Conservation (phyloP, 1,284 basidiomycete genomes). For the Microstroma glucosiphilum region DNA sequence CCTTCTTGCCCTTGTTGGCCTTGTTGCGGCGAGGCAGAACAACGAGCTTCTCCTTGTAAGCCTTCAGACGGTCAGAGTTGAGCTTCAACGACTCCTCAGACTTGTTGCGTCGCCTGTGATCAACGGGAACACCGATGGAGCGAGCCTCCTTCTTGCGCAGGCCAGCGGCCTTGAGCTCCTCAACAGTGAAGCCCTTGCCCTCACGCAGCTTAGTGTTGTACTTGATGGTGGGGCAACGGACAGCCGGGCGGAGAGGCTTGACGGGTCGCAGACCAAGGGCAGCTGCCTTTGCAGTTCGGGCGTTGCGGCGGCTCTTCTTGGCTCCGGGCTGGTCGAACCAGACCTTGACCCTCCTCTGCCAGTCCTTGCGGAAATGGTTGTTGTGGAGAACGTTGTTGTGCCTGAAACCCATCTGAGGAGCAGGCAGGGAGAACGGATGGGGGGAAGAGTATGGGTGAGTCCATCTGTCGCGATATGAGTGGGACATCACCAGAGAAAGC, state of each 20-base stretch:
- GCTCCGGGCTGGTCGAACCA: slow-evolving; percentile 99
- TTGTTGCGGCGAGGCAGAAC: slow-evolving; percentile 75
- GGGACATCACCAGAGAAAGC: too few relatives aligned
- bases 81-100: slow-evolving; percentile 94
- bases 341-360: slow-evolving; percentile 79
- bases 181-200: slow-evolving; percentile 91
- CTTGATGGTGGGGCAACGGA: slow-evolving; percentile 90
- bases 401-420: slow-evolving; percentile 42
- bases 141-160: slow-evolving; percentile 89
- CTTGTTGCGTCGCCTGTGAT: slow-evolving; percentile 93
- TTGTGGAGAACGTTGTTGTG: slow-evolving; percentile 52
- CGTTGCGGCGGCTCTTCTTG: slow-evolving; percentile 90
- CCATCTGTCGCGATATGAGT: too few relatives aligned
- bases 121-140: slow-evolving; percentile 87
- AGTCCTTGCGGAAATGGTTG: slow-evolving; percentile 90
- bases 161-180: slow-evolving; percentile 94
- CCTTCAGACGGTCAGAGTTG: slow-evolving; percentile 90
- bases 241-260: slow-evolving; percentile 87
- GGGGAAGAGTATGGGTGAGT: too few relatives aligned
- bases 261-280: slow-evolving; percentile 86
- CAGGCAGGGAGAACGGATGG: background rate
- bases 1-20: slow-evolving; percentile 83
- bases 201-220: slow-evolving; percentile 99
- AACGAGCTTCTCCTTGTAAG: slow-evolving; percentile 71
- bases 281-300: slow-evolving; percentile 86